A percentile compares a stretch with the other conserved stretches of the same genome.
These are phyloP conservation scores for Tolypocladium amazonense DNA, from an alignment of 2,329 filamentous ascomycete species.

Conservation along the genomic window DNA sequence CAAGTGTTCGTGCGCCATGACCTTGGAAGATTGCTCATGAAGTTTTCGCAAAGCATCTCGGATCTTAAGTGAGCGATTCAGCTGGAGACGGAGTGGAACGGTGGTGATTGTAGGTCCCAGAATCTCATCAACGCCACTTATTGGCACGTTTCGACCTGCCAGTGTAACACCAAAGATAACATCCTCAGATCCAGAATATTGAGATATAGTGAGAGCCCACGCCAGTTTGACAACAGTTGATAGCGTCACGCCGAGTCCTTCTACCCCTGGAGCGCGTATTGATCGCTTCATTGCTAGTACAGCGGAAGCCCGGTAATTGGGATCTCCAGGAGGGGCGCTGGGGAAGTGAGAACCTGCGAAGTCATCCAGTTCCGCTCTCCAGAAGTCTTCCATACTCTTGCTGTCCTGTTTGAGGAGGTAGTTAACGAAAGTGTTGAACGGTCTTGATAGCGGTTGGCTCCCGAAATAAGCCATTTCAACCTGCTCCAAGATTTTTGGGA, in stretches of 20 bases:
- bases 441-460: background rate
- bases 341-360: conserved; percentile 30
- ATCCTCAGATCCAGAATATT: conserved; percentile 30
- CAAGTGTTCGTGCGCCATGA: conserved; percentile 9
- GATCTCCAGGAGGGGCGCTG: conserved; percentile 22
- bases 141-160: conserved; percentile 22
- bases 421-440: conserved; percentile 32
- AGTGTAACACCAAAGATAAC: conserved; percentile 32
- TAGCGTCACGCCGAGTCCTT: conserved; percentile 15
- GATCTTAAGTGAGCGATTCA: conserved; percentile 14
- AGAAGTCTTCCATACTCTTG: conserved; percentile 27
- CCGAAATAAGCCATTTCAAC: conserved; percentile 1
- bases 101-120: conserved; percentile 26
- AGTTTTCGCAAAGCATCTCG: conserved; percentile 3
- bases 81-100: conserved; percentile 26
- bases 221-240: conserved; percentile 24
- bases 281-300: conserved; percentile 27
- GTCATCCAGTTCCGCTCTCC: conserved; percentile 28
- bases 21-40: conserved; percentile 7
- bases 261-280: conserved; percentile 12
- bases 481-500: conserved; percentile 31
- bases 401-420: conserved; percentile 27
- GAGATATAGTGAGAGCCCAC: conserved; percentile 35
- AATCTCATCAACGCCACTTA: conserved; percentile 11
- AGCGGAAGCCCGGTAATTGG: conserved; percentile 28